Percentiles rank a stretch among this genome's conserved stretches.
Evolutionary conservation across 805 yeast species (phyloP).

Genomic region (Candida montana): DNA sequence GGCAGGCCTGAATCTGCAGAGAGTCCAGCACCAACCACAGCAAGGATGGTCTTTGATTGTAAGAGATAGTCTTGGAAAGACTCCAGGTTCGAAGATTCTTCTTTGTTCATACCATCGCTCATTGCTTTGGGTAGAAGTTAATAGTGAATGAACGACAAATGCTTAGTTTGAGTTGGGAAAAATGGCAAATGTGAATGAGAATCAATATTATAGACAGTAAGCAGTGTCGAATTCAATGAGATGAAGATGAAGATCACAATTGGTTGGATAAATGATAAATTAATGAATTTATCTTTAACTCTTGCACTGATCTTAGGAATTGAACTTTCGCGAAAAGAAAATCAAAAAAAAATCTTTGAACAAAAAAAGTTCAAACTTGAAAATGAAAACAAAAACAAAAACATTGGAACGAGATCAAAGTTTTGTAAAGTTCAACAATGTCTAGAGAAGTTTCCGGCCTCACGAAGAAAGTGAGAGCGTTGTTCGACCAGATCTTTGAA

Average conservation of each 20-base stretch:
- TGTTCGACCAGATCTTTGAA: constrained; percentile 35
- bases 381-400: not conserved
- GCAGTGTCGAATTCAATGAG: too few species aligned
- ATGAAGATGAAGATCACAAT: not conserved
- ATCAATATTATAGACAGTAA: not conserved
- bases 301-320: too few species aligned
- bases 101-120: constrained; percentile 5
- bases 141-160: too few species aligned
- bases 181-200: too few species aligned
- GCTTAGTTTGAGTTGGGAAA: too few species aligned
- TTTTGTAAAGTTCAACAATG: constrained; percentile 5
- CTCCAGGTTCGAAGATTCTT: constrained; percentile 13
- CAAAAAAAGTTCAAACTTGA: not conserved
- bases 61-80: constrained; percentile 46
- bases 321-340: not conserved
- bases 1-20: constrained; percentile 74
- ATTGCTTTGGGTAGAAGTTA: not conserved
- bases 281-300: too few species aligned
- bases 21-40: constrained; percentile 79
- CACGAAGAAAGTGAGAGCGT: constrained; percentile 21
- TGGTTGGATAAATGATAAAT: too few species aligned
- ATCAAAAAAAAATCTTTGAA: not conserved
- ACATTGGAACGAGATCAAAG: not conserved
- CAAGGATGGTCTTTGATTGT: constrained; percentile 45
- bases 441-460: constrained; percentile 15